phyloP scores from a whole-genome alignment of 345 rosid species.

The Kandelia obovata region DNA sequence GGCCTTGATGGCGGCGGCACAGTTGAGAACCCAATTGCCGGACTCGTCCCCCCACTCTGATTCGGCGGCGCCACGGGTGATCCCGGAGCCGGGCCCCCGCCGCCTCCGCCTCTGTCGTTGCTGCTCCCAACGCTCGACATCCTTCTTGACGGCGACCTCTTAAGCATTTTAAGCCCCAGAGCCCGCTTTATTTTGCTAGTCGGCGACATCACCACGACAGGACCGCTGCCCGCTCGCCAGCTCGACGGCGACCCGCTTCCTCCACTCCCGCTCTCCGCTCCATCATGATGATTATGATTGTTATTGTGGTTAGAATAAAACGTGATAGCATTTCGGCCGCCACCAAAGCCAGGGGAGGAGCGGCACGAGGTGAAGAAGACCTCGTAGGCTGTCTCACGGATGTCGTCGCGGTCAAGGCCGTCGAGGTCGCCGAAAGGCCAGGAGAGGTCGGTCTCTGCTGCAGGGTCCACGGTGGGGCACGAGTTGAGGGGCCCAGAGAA shows the following conservation, averaged over 20 bases:
- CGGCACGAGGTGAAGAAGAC: constrained; percentile 85
- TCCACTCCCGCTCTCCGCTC: constrained; percentile 26
- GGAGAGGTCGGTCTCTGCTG: constrained; percentile 39
- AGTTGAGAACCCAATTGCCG: constrained; percentile 38
- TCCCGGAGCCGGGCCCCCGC: constrained; percentile 32
- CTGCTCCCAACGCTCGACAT: constrained; percentile 37
- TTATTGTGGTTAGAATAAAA: constrained; percentile 45
- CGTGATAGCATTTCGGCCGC: constrained; percentile 49
- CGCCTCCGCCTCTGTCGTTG: constrained; percentile 27
- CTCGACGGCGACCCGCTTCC: constrained; percentile 15
- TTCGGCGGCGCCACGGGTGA: constrained; percentile 41
- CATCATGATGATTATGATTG: constrained; percentile 27
- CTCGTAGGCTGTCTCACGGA: constrained; percentile 85
- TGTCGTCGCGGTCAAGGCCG: constrained; percentile 53
- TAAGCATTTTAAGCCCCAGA: constrained; percentile 69
- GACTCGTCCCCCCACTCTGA: constrained; percentile 23
- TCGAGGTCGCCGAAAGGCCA: constrained; percentile 76
- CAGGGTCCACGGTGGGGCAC: constrained; percentile 15
- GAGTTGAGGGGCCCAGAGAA: constrained; percentile 37
- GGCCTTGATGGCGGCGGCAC: constrained; percentile 40
- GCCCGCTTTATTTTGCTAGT: constrained; percentile 70
- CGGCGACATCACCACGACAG: constrained; percentile 62
- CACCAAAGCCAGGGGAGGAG: constrained; percentile 81
- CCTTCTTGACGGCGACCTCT: constrained; percentile 64
- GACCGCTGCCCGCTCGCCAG: constrained; percentile 30